phyloP scores from a whole-genome alignment of 2,329 filamentous ascomycete genomes.

The Curvularia spicifera region DNA sequence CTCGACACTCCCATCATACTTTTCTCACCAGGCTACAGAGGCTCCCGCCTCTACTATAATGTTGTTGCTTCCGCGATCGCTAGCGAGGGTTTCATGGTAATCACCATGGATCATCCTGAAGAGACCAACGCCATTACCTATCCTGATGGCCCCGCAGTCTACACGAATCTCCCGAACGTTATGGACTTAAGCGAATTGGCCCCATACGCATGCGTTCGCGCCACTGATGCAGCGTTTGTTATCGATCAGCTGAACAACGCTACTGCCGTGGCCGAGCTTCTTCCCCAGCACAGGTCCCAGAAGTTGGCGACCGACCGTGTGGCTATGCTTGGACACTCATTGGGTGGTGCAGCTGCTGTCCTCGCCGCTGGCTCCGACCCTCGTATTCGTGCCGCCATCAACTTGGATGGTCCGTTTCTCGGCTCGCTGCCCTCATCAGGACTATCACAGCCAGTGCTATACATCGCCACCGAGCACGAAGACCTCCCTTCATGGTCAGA shows the following conservation, averaged over 20 bases:
- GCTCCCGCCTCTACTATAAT: constrained; percentile 52
- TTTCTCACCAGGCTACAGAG: constrained; percentile 54
- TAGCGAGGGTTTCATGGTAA: constrained; percentile 55
- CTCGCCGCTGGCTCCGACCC: constrained; percentile 22
- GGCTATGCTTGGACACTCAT: constrained; percentile 29
- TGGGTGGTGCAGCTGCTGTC: constrained; percentile 30
- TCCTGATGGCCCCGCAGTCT: constrained; percentile 47
- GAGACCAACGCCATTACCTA: constrained; percentile 57
- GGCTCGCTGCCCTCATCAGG: constrained; percentile 22
- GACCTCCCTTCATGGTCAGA: constrained; percentile 18
- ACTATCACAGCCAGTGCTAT: constrained; percentile 29
- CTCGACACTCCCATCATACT: constrained; percentile 39
- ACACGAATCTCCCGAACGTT: constrained; percentile 8
- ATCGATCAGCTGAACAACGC: constrained; percentile 33
- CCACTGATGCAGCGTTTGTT: constrained; percentile 29
- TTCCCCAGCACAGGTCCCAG: constrained; percentile 20
- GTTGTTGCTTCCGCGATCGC: constrained; percentile 55
- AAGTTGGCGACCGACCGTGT: constrained; percentile 18
- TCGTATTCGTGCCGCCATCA: constrained; percentile 21
- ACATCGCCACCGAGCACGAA: constrained; percentile 19
- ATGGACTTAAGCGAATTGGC: not conserved
- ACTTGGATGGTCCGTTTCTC: constrained; percentile 29
- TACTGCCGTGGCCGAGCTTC: constrained; percentile 25
- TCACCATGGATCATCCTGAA: constrained; percentile 58
- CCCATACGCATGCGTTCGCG: constrained; percentile 15